Base-by-base conservation (phyloP, 2,329 filamentous ascomycete genomes). In the Chaetomium sp. region DNA sequence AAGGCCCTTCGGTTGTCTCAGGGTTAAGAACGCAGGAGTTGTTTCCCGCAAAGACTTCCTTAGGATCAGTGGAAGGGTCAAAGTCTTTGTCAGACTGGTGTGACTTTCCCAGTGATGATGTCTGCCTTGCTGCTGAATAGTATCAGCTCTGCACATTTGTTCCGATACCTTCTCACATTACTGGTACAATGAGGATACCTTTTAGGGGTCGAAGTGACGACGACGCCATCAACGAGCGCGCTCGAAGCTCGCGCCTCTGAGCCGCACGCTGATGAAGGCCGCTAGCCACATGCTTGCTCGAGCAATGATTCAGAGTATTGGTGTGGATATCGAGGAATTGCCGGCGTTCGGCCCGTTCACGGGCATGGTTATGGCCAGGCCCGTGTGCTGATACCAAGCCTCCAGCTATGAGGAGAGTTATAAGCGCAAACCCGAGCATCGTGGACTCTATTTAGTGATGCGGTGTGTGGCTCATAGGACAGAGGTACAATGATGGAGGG, bases 241-340 rank as follows among this genome's bases (percentile, higher is more conserved):
- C 53, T 38, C 31, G 53, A 13, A 35, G 8, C 29, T 56, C 53
- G 19, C 57, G 57, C 27, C 57, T 59, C n/a, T 59, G 57, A 19
- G 33, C 25, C 16, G 57, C 57, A n/a, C 57, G 57, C 57, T 59
- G 23, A 31, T 50, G 13, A 23, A 59, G 27, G 4, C 57, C 57
- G 9, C 16, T 25, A 10, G 42, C 42, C 33, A 16, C 23, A 59
- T 59, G 57, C n/a, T 45, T 59, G 19, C 23, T 35, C 9, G 42
- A 25, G 19, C 57, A 59, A 19, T 59, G 57, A 7, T n/a, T 19
- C 3, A 59, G 45, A 13, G 10, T 50, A 45, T 59, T 59, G 13
- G 57, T 59, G 57, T 59, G 57, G n/a, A 50, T 45, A 47, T 47
- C 57, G n/a, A 59, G 57, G 9, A 59, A 59, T n/a, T n/a, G 57